Base-by-base conservation (phyloP, 306 rosid species). In the Vigna hirtella region DNA sequence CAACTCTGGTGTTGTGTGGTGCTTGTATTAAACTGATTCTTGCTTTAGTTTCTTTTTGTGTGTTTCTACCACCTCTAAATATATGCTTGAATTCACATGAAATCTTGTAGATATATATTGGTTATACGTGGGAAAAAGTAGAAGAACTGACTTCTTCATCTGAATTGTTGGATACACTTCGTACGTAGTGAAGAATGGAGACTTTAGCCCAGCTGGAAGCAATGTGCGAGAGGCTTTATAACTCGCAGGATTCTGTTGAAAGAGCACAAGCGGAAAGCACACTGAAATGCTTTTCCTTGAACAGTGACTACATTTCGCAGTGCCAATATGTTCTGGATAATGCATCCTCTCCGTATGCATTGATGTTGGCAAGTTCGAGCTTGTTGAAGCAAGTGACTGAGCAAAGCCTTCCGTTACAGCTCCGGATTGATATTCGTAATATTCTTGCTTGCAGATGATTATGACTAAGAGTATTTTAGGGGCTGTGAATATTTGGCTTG, bases 351-450 rank as follows among this genome's bases (percentile, higher is more conserved):
- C 85, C 89, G 5, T 86, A 86, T 86, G 89, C 89, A 16, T 73
- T 86, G 87, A 80, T 86, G 85, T 69, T 86, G 70, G 89, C 87
- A 52, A 86, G 89, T 83, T 86, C 89, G 5, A 86, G 89, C 77
- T 77, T 86, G 85, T 77, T 86, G 87, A 86, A 83, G 85, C 89
- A 83, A 86, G 87, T 86, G 81, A 83, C 87, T 28, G 89, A 86
- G 79, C 81, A 73, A 51, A 80, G 81, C 79, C 89, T 86, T 81
- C 85, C 89, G 22, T 77, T 80, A 49, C 89, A 80, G 77, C 89
- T 86, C 57, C 85, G 87, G 73, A 77, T 86, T 83, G 87, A 86
- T 72, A 86, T 86, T 83, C 85, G 89, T 86, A 83, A 86, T 86
- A 63, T 80, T 80, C 83, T 80, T 83, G 79, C 74, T 83, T 77